phyloP scores from a whole-genome alignment of 139 green algal species.

The Astrephomene gubernaculifera region DNA sequence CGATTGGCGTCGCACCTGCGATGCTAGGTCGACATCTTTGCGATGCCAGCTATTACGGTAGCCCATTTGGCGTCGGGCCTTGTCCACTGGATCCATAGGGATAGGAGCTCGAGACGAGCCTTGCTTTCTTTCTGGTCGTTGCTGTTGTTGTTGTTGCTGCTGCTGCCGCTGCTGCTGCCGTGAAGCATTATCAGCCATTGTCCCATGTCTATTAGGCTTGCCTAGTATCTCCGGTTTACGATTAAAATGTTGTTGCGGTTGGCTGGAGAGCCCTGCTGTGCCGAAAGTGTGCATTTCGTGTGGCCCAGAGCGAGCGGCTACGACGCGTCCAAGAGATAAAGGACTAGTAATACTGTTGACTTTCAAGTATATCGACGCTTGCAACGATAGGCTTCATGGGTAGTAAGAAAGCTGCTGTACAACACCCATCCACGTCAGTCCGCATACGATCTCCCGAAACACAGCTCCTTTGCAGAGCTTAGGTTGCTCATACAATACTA shows the following conservation, averaged over 20 bases:
- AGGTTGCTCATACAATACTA: too few species aligned
- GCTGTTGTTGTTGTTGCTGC: background rate
- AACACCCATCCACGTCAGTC: too few species aligned
- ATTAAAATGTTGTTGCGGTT: background rate
- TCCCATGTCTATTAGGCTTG: background rate
- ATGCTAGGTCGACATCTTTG: constrained; percentile 22
- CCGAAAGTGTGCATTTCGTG: too few species aligned
- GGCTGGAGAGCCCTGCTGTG: background rate
- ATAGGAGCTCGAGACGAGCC: background rate
- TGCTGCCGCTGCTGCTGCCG: background rate
- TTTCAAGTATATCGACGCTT: too few species aligned
- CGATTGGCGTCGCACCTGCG: constrained; percentile 1
- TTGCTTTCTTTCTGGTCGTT: background rate
- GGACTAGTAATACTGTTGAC: too few species aligned
- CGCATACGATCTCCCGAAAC: too few species aligned
- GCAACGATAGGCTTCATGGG: background rate
- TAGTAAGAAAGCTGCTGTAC: background rate
- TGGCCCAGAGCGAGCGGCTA: too few species aligned
- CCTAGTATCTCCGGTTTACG: background rate
- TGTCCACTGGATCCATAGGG: constrained; percentile 42
- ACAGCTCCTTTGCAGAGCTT: too few species aligned
- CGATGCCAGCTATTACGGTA: constrained; percentile 62
- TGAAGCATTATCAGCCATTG: too few species aligned
- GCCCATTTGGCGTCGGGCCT: constrained; percentile 42
- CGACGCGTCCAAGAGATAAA: too few species aligned